Evolutionary conservation across 1,284 basidiomycete species (phyloP), one percentile per base, ranked within the genome.

Genomic region (Leccinum colubrinum): DNA sequence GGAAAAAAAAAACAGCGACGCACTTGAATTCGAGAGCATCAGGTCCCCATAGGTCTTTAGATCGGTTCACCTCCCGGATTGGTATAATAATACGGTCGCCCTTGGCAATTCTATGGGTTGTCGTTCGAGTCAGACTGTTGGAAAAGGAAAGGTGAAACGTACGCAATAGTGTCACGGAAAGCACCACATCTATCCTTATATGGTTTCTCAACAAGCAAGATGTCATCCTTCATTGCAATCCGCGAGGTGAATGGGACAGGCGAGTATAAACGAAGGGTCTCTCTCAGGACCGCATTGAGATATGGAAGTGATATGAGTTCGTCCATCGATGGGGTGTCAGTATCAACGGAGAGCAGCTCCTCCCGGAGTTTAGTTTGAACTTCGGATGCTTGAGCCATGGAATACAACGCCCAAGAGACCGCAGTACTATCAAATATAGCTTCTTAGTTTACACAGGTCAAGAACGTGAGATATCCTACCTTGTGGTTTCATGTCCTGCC

Each of bases 401-500:
- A 81, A 71, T 81, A 90, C 0, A 95, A 77, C 0, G 85, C 84
- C 86, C 86, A 89, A 0, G 80, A 78, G 0, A 81, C 79, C 2
- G 77, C 80, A 0, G 83, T 85, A 51, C 85, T 81, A 22, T 53
- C 14, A 17, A 4, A 7, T 22, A 9, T 14, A 2, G 3, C 9
- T 20, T 7, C 8, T 14, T 25, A 54, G 12, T 7, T 41, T 6
- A 15, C 22, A 8, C 5, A 11, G 51, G 8, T n/a, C 15, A 20
- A 33, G 0, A n/a, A 6, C 17, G 12, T 22, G 6, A 12, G 6
- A 17, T 6, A 39, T 41, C 65, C 4, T 67, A 83, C 82, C 86
- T 85, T 0, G 86, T 89, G 3, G 93, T 94, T 71, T 94, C 92
- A 72, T 94, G 90, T 0, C 93, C 93, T 4, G 87, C 86, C 6